These are phyloP conservation scores for Ogataea haglerorum DNA, from an alignment of 805 yeast genomes.

Conservation along the genomic window DNA sequence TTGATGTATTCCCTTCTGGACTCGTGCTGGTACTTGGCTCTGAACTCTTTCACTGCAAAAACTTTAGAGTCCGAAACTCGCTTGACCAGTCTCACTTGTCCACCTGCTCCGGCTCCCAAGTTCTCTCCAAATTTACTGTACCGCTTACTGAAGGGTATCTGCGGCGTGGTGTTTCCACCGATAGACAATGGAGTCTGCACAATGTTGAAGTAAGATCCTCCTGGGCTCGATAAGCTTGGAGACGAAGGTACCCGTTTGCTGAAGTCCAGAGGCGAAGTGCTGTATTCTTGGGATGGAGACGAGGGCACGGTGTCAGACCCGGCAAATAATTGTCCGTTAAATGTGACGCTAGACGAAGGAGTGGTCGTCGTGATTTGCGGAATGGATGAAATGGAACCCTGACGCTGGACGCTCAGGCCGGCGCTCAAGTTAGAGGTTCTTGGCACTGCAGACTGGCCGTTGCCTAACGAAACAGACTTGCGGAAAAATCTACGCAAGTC, in stretches of 20 bases:
- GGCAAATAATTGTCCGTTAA: constrained; percentile 15
- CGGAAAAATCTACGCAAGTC: constrained; percentile 73
- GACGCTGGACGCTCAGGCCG: constrained; percentile 32
- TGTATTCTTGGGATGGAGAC: constrained; percentile 12
- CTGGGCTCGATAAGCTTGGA: constrained; percentile 13
- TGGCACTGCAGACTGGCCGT: constrained; percentile 22
- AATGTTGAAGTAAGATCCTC: constrained; percentile 4
- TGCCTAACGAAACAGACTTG: constrained; percentile 32
- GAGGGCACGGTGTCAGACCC: constrained; percentile 6
- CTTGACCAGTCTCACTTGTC: constrained; percentile 73
- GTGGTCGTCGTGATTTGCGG: constrained; percentile 13
- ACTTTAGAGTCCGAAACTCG: constrained; percentile 63
- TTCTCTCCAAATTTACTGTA: constrained; percentile 82
- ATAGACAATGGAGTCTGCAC: constrained; percentile 25
- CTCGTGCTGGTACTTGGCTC: constrained; percentile 72
- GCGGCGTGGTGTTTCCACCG: constrained; percentile 40
- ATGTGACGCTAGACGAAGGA: constrained; percentile 15
- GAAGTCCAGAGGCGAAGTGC: constrained; percentile 23
- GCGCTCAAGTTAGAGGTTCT: constrained; percentile 36
- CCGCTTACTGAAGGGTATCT: constrained; percentile 65
- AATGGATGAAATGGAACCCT: constrained; percentile 15
- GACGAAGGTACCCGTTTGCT: constrained; percentile 12
- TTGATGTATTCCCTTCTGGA: constrained; percentile 82
- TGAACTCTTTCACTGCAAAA: constrained; percentile 91
- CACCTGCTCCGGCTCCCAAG: constrained; percentile 95